Evolutionary conservation across 106 monocot species (phyloP).

Genomic region (Dendrobium huoshanense): DNA sequence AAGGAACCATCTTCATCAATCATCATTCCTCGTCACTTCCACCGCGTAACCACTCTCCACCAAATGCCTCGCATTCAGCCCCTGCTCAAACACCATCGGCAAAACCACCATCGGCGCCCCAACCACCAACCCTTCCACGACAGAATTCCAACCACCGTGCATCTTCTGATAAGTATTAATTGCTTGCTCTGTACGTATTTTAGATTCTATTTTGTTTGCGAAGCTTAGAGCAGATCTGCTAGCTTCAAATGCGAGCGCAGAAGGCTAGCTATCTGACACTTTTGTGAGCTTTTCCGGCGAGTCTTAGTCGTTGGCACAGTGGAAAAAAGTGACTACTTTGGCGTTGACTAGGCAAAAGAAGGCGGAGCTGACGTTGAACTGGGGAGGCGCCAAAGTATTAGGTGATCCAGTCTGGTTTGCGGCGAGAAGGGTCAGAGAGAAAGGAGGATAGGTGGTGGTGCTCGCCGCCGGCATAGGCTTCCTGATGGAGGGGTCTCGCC

Average conservation of each 20-base stretch:
- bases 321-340: not conserved
- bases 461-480: conserved; percentile 8
- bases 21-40: conserved; percentile 13
- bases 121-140: conserved; percentile 39
- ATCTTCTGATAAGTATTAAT: no score
- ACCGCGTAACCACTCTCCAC: conserved; percentile 38
- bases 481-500: not conserved
- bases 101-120: conserved; percentile 37
- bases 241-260: no score
- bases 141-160: conserved; percentile 59
- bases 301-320: not conserved
- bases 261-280: no score
- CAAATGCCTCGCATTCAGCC: conserved; percentile 36
- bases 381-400: conserved; percentile 4
- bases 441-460: not conserved
- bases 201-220: no score
- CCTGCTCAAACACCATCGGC: conserved; percentile 24
- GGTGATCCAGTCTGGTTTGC: conserved; percentile 14
- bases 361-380: not conserved
- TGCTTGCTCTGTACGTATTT: no score
- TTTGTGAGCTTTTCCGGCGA: no score
- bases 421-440: not conserved
- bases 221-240: no score
- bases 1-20: conserved; percentile 14
- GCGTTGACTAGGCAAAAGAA: conserved; percentile 12